Base-by-base conservation (phyloP, 2,329 filamentous ascomycete species). In the Verticillium nonalfalfae region DNA sequence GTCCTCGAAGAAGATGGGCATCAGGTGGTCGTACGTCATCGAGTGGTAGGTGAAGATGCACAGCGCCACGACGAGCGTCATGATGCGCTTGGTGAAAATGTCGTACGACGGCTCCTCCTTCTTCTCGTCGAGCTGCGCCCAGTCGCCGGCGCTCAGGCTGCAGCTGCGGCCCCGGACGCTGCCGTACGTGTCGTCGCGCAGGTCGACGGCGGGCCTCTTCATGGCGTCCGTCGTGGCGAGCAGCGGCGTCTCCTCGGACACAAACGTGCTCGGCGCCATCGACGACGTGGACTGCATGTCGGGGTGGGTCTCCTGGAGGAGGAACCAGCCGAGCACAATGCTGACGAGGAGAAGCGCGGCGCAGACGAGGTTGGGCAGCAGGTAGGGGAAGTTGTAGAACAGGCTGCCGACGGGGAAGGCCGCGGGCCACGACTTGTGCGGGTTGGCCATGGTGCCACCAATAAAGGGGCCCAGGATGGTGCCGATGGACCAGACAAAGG, bases 1-100 rank as follows among this genome's bases (percentile, higher is more conserved):
- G 68, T 97, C 93, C 73, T 97, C 93, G 59, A 97, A 86, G 76
- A 97, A 97, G 63, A 97, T 97, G 7, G 93, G 93, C 60, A 97
- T 81, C 1, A 97, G 83, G 72, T 96, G 91, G 70, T 97, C 94
- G 75, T 91, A 97, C 0, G 90, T 93, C 93, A 97, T 97, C 40
- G 90, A 92, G 75, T 97, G 93, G 72, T 96, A 96, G 4, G 92
- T 95, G 77, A 96, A 97, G 65, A 97, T 91, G 55, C 90, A 91
- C 57, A 97, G 78, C 1, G 93, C 89, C n/a, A 92, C 70, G 45
- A 95, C 86, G 59, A 97, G 84, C 74, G 90, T 87, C 66, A 90
- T 79, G 63, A 97, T 87, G 50, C 84, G 84, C 74, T 80, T 80
- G 73, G 77, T 80, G 74, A 82, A 85, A 63, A 84, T 79, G 68